Percentiles rank a stretch among this genome's conserved stretches.
phyloP scores from a whole-genome alignment of 1,284 basidiomycete genomes.

The Coriolopsis trogii region DNA sequence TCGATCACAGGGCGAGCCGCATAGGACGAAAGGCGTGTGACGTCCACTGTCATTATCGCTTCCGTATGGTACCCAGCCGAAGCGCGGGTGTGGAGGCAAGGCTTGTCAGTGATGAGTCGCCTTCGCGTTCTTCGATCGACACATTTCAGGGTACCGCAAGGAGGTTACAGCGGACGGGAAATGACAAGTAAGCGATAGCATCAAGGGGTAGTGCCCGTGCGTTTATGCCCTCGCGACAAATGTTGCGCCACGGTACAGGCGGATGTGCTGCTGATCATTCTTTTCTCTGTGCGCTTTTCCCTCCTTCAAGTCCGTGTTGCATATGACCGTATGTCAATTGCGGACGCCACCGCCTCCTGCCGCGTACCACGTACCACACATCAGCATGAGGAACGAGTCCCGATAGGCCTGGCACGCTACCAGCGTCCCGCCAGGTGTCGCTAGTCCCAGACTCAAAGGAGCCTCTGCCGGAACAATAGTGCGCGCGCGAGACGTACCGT shows the following conservation, averaged over 20 bases:
- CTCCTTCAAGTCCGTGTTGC: neutral
- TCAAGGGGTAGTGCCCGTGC: too few relatives aligned
- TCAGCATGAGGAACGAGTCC: constrained; percentile 82
- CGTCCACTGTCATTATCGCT: neutral
- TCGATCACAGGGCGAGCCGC: constrained; percentile 70
- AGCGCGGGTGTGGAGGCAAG: too few relatives aligned
- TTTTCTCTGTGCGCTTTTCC: constrained; percentile 3
- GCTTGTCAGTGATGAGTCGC: constrained; percentile 14
- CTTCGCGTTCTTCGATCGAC: constrained; percentile 10
- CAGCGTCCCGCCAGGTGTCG: constrained; percentile 25
- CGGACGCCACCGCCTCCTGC: too few relatives aligned
- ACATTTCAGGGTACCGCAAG: constrained; percentile 64
- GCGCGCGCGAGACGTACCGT: constrained; percentile 20
- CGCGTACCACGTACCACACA: too few relatives aligned
- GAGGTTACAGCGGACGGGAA: too few relatives aligned
- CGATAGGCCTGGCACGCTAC: constrained; percentile 38
- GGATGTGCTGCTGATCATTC: constrained; percentile 14
- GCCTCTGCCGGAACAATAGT: constrained; percentile 25
- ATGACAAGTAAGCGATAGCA: too few relatives aligned
- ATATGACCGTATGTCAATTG: neutral
- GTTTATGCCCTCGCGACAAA: constrained; percentile 37
- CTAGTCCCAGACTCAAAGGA: constrained; percentile 31
- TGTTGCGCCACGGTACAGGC: constrained; percentile 15
- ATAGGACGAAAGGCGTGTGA: constrained; percentile 71
- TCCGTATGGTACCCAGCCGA: too few relatives aligned